A percentile compares a stretch with the other conserved stretches of the same genome.
These are phyloP conservation scores for Acanthamoeba triangularis DNA, from an alignment of 208 protist genomes.

Conservation along the genomic window DNA sequence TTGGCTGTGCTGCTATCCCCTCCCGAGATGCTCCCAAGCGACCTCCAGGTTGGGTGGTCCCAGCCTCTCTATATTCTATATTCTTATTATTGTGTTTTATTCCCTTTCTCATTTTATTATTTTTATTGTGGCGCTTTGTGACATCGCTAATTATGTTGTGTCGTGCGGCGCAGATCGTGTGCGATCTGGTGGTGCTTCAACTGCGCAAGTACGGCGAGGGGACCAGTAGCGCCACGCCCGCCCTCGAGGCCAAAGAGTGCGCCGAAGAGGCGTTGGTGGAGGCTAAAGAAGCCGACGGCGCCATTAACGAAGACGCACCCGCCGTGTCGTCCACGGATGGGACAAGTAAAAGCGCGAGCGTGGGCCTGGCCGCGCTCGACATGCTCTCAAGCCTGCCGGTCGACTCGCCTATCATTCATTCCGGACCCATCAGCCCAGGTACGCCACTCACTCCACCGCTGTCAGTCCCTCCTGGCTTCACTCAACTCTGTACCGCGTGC, in stretches of 20 bases:
- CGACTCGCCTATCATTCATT: not conserved
- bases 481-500: not conserved
- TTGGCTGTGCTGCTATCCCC: not conserved
- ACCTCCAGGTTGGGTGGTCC: not conserved
- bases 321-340: no score
- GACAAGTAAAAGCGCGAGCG: not conserved
- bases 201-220: not conserved
- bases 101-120: no score
- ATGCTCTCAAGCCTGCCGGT: not conserved
- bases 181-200: not conserved
- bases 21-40: not conserved
- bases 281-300: not conserved
- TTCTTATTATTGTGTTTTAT: no score
- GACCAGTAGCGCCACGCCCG: not conserved
- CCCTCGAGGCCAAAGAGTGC: not conserved
- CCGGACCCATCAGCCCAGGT: slow-evolving; percentile 20
- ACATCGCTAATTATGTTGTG: no score
- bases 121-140: not conserved
- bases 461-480: not conserved
- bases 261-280: not conserved
- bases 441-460: no score
- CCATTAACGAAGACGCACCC: not conserved
- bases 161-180: not conserved
- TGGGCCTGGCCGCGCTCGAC: not conserved
- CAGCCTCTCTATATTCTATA: not conserved